Evolutionary conservation across 345 rosid species (phyloP).

Genomic region (Citrus maxima): DNA sequence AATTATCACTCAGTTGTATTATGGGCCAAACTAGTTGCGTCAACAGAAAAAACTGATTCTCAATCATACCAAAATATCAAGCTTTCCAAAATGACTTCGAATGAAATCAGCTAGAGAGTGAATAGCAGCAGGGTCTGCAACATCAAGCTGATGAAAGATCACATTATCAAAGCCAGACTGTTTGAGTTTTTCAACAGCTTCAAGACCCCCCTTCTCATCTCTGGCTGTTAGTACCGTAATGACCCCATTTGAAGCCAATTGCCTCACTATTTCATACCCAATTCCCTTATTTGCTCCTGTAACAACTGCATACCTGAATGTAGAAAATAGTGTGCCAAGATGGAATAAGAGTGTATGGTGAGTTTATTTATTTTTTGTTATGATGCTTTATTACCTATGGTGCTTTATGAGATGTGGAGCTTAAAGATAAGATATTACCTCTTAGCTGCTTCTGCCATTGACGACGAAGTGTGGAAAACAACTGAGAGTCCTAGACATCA

Average conservation of each 20-base stretch:
- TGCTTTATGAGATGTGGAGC: not conserved
- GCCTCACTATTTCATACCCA: slow-evolving; percentile 40
- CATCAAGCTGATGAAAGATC: slow-evolving; percentile 50
- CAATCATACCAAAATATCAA: slow-evolving; percentile 36
- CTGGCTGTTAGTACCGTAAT: slow-evolving; percentile 39
- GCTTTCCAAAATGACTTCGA: slow-evolving; percentile 28
- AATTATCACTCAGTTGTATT: not conserved
- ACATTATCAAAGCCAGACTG: slow-evolving; percentile 26
- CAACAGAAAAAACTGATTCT: not conserved
- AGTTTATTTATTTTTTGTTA: not conserved
- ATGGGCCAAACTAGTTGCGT: not conserved
- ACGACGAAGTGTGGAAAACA: not conserved
- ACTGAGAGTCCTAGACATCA: not conserved
- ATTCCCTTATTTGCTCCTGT: slow-evolving; percentile 53
- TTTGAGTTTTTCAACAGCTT: slow-evolving; percentile 43
- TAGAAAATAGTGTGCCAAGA: not conserved
- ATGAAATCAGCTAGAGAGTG: slow-evolving; percentile 32
- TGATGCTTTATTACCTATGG: not conserved
- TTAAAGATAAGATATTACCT: not conserved
- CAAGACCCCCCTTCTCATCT: slow-evolving; percentile 38
- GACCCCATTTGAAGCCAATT: slow-evolving; percentile 30
- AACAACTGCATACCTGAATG: slow-evolving; percentile 40
- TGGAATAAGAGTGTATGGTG: not conserved
- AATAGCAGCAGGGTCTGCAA: slow-evolving; percentile 32
- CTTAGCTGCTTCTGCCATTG: slow-evolving; percentile 4